These are phyloP conservation scores for Orbilia brochopaga DNA, from an alignment of 2,329 filamentous ascomycete genomes.

Conservation along the genomic window DNA sequence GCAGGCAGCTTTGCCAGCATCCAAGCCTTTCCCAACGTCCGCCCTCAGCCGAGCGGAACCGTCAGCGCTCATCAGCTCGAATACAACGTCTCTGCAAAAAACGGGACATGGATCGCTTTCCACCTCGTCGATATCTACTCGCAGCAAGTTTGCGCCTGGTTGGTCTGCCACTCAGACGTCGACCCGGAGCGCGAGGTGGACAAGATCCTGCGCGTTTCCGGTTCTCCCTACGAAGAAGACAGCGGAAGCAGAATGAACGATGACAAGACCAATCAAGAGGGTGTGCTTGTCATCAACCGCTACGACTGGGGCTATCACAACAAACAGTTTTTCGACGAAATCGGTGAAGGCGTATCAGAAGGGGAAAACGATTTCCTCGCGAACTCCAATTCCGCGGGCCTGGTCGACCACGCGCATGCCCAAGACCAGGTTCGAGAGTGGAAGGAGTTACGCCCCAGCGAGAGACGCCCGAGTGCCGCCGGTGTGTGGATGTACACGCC, in stretches of 20 bases:
- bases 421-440: constrained; percentile 33
- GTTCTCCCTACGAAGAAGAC: constrained; percentile 48
- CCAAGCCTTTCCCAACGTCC: constrained; percentile 12
- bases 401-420: constrained; percentile 39
- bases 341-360: constrained; percentile 11
- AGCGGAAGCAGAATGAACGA: constrained; percentile 46
- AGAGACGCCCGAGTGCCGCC: constrained; percentile 1
- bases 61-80: constrained; percentile 10
- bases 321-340: constrained; percentile 13
- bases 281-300: constrained; percentile 43
- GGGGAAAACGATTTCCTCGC: constrained; percentile 7
- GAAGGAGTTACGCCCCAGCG: constrained; percentile 25
- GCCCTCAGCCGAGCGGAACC: constrained; percentile 10
- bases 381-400: constrained; percentile 33
- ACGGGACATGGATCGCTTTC: constrained; percentile 26
- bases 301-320: constrained; percentile 51
- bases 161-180: constrained; percentile 21
- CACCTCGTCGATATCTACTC: constrained; percentile 9
- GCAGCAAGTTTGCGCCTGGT: constrained; percentile 23
- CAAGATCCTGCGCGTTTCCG: constrained; percentile 42
- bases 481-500: constrained; percentile 49
- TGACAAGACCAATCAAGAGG: constrained; percentile 38
- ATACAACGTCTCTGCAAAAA: constrained; percentile 14
- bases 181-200: constrained; percentile 30
- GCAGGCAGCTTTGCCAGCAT: not conserved